Evolutionary conservation across 1,139 yeast genomes (phyloP).

Genomic region (Candida gigantensis): DNA sequence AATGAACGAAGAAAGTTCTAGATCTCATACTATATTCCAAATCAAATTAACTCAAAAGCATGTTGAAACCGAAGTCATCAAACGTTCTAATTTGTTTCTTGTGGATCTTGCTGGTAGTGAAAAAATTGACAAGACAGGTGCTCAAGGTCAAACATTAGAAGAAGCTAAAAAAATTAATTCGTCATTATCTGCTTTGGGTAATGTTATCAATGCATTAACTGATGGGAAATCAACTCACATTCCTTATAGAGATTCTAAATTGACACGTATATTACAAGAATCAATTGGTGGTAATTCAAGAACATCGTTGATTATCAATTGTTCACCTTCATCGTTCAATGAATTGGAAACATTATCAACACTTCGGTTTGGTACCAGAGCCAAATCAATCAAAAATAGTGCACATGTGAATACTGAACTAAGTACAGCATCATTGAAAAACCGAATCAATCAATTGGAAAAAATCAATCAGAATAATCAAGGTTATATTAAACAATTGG

Average conservation of each 20-base stretch:
- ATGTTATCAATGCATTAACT: conserved; percentile 77
- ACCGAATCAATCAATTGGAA: conserved; percentile 50
- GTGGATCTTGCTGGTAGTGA: conserved; percentile 93
- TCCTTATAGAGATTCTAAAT: conserved; percentile 81
- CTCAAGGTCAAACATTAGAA: conserved; percentile 70
- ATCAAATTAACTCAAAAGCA: conserved; percentile 63
- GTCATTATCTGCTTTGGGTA: conserved; percentile 76
- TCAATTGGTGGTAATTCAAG: conserved; percentile 87
- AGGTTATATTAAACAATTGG: conserved; percentile 48
- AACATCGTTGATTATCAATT: conserved; percentile 75
- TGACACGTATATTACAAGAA: conserved; percentile 77
- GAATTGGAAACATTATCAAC: conserved; percentile 75
- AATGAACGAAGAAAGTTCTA: conserved; percentile 75
- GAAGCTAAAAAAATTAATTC: conserved; percentile 85
- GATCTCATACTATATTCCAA: conserved; percentile 82
- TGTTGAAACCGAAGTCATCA: conserved; percentile 54
- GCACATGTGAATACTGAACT: conserved; percentile 72
- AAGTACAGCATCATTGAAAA: conserved; percentile 56
- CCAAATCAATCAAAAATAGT: conserved; percentile 68
- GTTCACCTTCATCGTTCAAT: conserved; percentile 68
- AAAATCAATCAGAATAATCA: conserved; percentile 46
- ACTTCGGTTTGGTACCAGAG: conserved; percentile 76
- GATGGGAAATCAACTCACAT: conserved; percentile 66
- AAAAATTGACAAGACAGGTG: conserved; percentile 82
- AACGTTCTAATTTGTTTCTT: conserved; percentile 67